Evolutionary conservation across 2,329 filamentous ascomycete species (phyloP).

Genomic region (Geosmithia putterillii): DNA sequence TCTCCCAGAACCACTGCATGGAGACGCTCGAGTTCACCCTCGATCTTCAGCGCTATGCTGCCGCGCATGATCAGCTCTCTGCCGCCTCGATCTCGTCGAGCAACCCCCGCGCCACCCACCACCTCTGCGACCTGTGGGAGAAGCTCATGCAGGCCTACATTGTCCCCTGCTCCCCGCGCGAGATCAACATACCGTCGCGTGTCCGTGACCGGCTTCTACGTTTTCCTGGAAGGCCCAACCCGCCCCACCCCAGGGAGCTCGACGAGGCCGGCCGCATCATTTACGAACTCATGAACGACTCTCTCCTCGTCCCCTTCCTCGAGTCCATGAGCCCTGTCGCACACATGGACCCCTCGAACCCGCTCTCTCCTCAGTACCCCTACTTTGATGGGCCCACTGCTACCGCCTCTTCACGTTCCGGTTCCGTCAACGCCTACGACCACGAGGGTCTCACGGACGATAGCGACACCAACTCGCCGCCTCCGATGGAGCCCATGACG

Average conservation of each 20-base stretch:
- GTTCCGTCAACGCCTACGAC: slow-evolving; percentile 31
- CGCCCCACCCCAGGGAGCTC: slow-evolving; percentile 62
- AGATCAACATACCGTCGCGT: slow-evolving; percentile 80
- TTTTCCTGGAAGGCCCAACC: slow-evolving; percentile 38
- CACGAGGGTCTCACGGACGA: slow-evolving; percentile 50
- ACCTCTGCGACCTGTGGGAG: slow-evolving; percentile 73
- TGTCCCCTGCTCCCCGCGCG: slow-evolving; percentile 67
- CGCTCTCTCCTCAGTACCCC: slow-evolving; percentile 29
- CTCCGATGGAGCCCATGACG: slow-evolving; percentile 52
- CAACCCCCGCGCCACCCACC: slow-evolving; percentile 29
- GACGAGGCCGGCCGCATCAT: slow-evolving; percentile 79
- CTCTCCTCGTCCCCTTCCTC: slow-evolving; percentile 82
- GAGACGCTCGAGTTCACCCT: slow-evolving; percentile 96
- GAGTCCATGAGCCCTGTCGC: slow-evolving; percentile 42
- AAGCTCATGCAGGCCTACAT: slow-evolving; percentile 87
- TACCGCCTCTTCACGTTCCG: not conserved
- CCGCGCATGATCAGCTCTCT: slow-evolving; percentile 36
- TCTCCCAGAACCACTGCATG: slow-evolving; percentile 93
- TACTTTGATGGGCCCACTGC: slow-evolving; percentile 4
- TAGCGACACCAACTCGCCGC: slow-evolving; percentile 46
- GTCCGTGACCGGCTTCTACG: slow-evolving; percentile 72
- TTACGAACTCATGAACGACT: slow-evolving; percentile 96
- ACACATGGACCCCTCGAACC: slow-evolving; percentile 24
- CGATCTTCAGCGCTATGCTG: slow-evolving; percentile 75
- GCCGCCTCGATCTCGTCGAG: slow-evolving; percentile 21